A percentile compares a stretch with the other conserved stretches of the same genome.
Conservation (phyloP, 129 eudicot genomes). For the Dittrichia graveolens region DNA sequence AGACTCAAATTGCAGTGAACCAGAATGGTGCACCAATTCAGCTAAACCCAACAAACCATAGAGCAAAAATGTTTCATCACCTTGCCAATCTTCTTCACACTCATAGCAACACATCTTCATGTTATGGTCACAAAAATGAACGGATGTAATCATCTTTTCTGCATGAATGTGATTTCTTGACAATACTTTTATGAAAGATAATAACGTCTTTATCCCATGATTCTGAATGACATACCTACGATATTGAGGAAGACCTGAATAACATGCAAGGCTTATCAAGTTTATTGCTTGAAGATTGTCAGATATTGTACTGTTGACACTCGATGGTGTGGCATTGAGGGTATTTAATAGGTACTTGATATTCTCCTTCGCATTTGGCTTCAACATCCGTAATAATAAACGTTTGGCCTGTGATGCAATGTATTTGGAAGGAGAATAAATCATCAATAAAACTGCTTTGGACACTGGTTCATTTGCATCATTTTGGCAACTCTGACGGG, state of each 20-base stretch:
- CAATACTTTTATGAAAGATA: conserved; percentile 52
- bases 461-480: conserved; percentile 55
- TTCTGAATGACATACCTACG: conserved; percentile 40
- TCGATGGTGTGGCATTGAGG: conserved; percentile 46
- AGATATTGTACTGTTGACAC: conserved; percentile 46
- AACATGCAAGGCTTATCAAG: conserved; percentile 64
- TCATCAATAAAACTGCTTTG: conserved; percentile 74
- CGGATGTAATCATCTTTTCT: conserved; percentile 42
- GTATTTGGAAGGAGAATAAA: conserved; percentile 75
- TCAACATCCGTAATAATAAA: conserved; percentile 46
- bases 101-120: conserved; percentile 64
- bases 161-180: conserved; percentile 47
- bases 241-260: conserved; percentile 57
- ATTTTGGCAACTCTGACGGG: conserved; percentile 54
- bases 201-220: conserved; percentile 53
- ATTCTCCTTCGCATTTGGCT: conserved; percentile 43
- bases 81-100: conserved; percentile 73
- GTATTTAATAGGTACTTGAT: conserved; percentile 46
- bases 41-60: conserved; percentile 63
- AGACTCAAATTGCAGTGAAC: conserved; percentile 30
- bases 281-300: conserved; percentile 54
- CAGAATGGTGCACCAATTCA: conserved; percentile 56
- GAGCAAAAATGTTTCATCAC: conserved; percentile 60
- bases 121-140: conserved; percentile 51
- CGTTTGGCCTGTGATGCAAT: conserved; percentile 55